A percentile compares a stretch with the other conserved stretches of the same genome.
Conservation (phyloP, 805 yeast species). For the Citeromyces matritensis region DNA sequence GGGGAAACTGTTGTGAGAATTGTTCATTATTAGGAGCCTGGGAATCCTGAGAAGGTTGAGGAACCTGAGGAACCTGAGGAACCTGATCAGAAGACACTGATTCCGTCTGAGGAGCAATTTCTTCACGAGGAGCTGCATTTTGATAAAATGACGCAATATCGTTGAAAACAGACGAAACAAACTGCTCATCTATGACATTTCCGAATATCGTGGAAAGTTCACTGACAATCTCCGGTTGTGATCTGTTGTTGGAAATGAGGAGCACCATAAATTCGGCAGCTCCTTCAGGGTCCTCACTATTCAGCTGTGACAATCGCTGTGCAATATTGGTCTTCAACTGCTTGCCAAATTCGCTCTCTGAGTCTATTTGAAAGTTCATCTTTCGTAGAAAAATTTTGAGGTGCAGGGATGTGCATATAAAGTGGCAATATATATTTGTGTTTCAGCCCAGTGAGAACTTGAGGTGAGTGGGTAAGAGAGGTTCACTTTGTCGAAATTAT, state of each 20-base stretch:
- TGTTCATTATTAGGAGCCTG: conserved; percentile 5
- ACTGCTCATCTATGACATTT: conserved; percentile 38
- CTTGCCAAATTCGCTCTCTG: conserved; percentile 18
- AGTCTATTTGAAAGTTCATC: conserved; percentile 11
- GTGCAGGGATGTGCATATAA: too few relatives aligned
- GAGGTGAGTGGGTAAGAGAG: too few relatives aligned
- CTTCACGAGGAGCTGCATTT: conserved; percentile 15
- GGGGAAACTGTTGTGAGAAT: conserved; percentile 2
- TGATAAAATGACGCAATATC: conserved; percentile 36
- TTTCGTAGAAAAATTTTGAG: too few relatives aligned
- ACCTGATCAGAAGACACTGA: conserved; percentile 2
- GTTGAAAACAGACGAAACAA: conserved; percentile 39
- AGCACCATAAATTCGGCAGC: conserved; percentile 66
- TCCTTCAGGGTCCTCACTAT: conserved; percentile 36
- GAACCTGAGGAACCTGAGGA: conserved; percentile 7
- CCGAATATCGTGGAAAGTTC: conserved; percentile 53
- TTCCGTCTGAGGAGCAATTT: conserved; percentile 6
- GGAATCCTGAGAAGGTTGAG: conserved; percentile 8
- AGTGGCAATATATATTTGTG: too few relatives aligned
- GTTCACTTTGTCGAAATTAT: too few relatives aligned
- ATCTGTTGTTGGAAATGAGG: conserved; percentile 52
- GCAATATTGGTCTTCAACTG: conserved; percentile 27
- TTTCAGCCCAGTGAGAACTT: too few relatives aligned
- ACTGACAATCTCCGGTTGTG: conserved; percentile 39
- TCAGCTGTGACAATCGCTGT: conserved; percentile 20